Evolutionary conservation across 345 rosid genomes (phyloP).

Genomic region (Eutrema heterophyllum): DNA sequence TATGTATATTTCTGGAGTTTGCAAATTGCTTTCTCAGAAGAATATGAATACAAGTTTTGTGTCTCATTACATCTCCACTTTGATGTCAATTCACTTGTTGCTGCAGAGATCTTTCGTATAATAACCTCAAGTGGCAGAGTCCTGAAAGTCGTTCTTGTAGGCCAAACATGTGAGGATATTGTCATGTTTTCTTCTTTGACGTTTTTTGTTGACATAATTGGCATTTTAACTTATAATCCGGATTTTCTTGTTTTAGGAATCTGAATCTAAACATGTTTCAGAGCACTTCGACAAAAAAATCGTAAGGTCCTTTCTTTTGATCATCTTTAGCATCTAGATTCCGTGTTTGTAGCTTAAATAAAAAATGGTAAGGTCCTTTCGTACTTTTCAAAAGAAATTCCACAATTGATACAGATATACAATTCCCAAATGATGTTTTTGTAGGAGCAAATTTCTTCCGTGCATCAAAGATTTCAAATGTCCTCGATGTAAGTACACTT

Average conservation of each 20-base stretch:
- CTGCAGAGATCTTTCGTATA: constrained; percentile 77
- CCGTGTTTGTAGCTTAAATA: not conserved
- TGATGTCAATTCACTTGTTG: constrained; percentile 8
- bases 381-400: not conserved
- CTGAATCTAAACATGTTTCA: constrained; percentile 59
- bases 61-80: not conserved
- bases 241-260: constrained; percentile 37
- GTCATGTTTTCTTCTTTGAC: constrained; percentile 8
- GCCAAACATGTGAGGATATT: constrained; percentile 41
- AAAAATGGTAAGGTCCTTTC: not conserved
- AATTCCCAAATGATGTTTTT: constrained; percentile 4
- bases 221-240: not conserved
- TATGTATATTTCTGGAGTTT: constrained; percentile 30
- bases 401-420: not conserved
- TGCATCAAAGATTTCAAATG: constrained; percentile 52
- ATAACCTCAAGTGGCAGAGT: constrained; percentile 53
- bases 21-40: not conserved
- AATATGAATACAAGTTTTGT: constrained; percentile 16
- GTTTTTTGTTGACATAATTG: constrained; percentile 7
- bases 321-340: not conserved
- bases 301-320: constrained; percentile 42
- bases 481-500: constrained; percentile 46
- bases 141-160: constrained; percentile 46
- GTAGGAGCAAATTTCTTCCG: constrained; percentile 46
- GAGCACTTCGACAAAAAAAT: constrained; percentile 37